These are phyloP conservation scores for Lasiosphaeriaceae sp. DNA, from an alignment of 495 filamentous ascomycete genomes.

Conservation along the genomic window DNA sequence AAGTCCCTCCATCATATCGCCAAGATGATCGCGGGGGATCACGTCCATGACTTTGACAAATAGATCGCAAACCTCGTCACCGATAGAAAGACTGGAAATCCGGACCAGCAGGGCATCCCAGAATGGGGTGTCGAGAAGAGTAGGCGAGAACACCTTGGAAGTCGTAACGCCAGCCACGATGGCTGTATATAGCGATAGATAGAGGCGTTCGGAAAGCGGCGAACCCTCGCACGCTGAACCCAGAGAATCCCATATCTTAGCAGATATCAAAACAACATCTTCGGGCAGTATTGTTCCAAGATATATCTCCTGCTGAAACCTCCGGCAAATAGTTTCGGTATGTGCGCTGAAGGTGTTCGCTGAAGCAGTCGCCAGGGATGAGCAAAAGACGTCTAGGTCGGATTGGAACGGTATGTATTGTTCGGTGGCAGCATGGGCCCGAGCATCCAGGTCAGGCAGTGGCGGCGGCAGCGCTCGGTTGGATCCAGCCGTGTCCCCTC, in stretches of 20 bases:
- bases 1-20: conserved; percentile 3
- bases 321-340: conserved; percentile 7
- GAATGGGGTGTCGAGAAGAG: conserved; percentile 5
- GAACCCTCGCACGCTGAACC: conserved; percentile 6
- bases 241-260: conserved; percentile 13
- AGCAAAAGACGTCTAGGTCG: conserved; percentile 9
- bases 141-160: conserved; percentile 16
- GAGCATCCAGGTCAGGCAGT: neutral
- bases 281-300: conserved; percentile 9
- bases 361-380: neutral
- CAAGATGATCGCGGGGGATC: conserved; percentile 3
- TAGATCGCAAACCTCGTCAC: conserved; percentile 14
- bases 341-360: conserved; percentile 1
- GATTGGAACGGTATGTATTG: neutral
- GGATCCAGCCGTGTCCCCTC: neutral
- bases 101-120: conserved; percentile 17
- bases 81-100: conserved; percentile 11
- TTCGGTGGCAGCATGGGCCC: neutral
- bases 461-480: neutral
- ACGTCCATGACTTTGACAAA: conserved; percentile 10
- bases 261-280: neutral
- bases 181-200: conserved; percentile 12
- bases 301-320: conserved; percentile 12
- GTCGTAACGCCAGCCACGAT: conserved; percentile 14
- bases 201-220: neutral